Evolutionary conservation across 2,329 filamentous ascomycete species (phyloP).

Genomic region (Alternaria atra): DNA sequence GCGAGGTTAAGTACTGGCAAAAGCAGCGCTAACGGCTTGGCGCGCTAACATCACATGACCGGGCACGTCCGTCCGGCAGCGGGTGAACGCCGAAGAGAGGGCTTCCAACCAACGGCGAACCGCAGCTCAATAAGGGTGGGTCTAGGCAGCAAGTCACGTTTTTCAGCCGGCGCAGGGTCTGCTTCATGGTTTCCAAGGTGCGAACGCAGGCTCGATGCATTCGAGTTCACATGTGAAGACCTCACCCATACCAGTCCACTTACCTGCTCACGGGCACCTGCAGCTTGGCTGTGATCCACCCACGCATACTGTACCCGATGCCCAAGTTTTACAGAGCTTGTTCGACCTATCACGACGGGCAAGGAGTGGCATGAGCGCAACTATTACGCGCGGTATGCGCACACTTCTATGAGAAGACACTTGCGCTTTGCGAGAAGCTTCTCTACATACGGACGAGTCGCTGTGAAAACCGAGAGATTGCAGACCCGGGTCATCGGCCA

Average conservation of each 20-base stretch:
- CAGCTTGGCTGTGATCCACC: too few species aligned
- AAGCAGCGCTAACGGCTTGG: constrained; percentile 22
- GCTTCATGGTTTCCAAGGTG: neutral
- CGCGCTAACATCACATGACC: constrained; percentile 31
- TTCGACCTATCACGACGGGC: neutral
- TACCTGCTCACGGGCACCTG: neutral
- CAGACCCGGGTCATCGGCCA: neutral
- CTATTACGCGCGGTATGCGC: neutral
- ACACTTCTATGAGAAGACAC: neutral
- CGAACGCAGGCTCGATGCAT: neutral
- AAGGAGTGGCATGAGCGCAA: neutral
- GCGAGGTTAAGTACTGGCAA: constrained; percentile 11
- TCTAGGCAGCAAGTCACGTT: constrained; percentile 7
- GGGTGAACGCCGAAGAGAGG: neutral
- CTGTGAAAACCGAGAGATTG: neutral
- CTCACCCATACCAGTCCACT: neutral
- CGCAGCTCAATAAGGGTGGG: neutral
- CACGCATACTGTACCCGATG: neutral
- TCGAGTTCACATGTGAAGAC: neutral
- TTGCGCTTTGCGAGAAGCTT: neutral
- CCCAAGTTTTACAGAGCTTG: neutral
- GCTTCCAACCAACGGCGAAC: neutral
- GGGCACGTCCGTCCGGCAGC: neutral
- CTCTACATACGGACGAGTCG: neutral
- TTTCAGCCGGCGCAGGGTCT: neutral